These are phyloP conservation scores for Lactarius akahatsu DNA, from an alignment of 768 basidiomycete species.

Conservation along the genomic window DNA sequence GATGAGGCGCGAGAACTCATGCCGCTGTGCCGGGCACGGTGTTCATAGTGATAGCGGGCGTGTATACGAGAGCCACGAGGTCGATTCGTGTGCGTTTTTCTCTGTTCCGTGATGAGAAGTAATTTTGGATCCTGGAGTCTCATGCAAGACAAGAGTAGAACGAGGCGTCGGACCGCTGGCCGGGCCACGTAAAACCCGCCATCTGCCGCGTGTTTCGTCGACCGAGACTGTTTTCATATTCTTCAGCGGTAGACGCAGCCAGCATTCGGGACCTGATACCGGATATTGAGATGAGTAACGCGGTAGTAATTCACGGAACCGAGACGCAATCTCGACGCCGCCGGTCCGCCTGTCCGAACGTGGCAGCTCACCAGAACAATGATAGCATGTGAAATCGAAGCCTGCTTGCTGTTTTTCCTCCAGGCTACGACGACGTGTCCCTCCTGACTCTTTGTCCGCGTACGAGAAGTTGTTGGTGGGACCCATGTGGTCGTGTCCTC, in stretches of 20 bases:
- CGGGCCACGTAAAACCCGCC: constrained; percentile 4
- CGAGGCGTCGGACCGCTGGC: constrained; percentile 11
- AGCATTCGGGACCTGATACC: constrained; percentile 1
- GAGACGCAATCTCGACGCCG: not conserved
- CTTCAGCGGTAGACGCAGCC: not conserved
- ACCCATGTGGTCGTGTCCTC: not conserved
- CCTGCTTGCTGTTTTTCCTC: not conserved
- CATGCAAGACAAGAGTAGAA: not conserved
- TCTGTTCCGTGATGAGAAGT: not conserved
- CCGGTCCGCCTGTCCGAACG: constrained; percentile 5
- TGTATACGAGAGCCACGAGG: not conserved
- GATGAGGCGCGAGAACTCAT: constrained; percentile 3
- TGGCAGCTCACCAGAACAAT: not conserved
- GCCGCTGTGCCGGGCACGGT: not conserved
- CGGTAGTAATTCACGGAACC: not conserved
- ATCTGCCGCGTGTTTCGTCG: not conserved
- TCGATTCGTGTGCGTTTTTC: not conserved
- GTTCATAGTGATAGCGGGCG: not conserved
- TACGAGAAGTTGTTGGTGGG: not conserved
- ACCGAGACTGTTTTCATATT: not conserved
- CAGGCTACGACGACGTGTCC: not conserved
- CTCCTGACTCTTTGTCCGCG: not conserved
- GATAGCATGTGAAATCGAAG: constrained; percentile 12
- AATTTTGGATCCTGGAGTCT: not conserved
- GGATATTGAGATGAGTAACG: not conserved